Percentiles rank a stretch among this genome's conserved stretches.
phyloP scores from a whole-genome alignment of 2,329 filamentous ascomycete genomes.

The Aspergillus udagawae region DNA sequence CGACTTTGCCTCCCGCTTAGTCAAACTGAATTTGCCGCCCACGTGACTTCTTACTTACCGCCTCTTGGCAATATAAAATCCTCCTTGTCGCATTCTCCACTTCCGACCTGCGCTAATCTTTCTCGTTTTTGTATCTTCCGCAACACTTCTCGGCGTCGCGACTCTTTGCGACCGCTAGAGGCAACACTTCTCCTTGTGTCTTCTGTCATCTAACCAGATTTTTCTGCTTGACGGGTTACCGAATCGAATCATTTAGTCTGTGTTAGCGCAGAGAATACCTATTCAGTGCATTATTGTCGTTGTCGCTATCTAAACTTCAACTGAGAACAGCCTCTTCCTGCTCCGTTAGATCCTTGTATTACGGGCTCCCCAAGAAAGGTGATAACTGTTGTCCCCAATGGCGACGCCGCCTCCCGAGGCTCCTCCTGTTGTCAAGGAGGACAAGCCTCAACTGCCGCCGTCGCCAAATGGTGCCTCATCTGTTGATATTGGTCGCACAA shows the following conservation, averaged over 20 bases:
- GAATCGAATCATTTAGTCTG: conserved; percentile 26
- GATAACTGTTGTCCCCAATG: conserved; percentile 28
- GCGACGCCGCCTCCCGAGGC: conserved; percentile 43
- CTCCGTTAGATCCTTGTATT: conserved; percentile 25
- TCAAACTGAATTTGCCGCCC: conserved; percentile 24
- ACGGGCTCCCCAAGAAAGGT: conserved; percentile 18
- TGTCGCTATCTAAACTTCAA: conserved; percentile 22
- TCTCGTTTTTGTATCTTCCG: conserved; percentile 23
- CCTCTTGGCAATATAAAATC: conserved; percentile 45
- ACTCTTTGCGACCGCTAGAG: conserved; percentile 14
- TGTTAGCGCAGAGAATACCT: conserved; percentile 31
- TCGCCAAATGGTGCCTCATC: conserved; percentile 31
- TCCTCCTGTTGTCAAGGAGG: conserved; percentile 34
- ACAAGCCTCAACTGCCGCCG: conserved; percentile 38
- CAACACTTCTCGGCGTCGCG: conserved; percentile 16
- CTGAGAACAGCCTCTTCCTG: conserved; percentile 18
- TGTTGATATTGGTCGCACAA: conserved; percentile 21
- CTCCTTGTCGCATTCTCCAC: conserved; percentile 38
- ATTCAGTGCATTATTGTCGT: conserved; percentile 30
- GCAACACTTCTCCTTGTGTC: conserved; percentile 15
- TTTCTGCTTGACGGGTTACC: conserved; percentile 21
- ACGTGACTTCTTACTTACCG: conserved; percentile 34
- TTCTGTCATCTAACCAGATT: conserved; percentile 25
- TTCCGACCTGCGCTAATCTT: conserved; percentile 24
- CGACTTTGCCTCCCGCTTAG: conserved; percentile 18